phyloP scores from a whole-genome alignment of 2,329 filamentous ascomycete genomes.

The Monosporascus sp. region DNA sequence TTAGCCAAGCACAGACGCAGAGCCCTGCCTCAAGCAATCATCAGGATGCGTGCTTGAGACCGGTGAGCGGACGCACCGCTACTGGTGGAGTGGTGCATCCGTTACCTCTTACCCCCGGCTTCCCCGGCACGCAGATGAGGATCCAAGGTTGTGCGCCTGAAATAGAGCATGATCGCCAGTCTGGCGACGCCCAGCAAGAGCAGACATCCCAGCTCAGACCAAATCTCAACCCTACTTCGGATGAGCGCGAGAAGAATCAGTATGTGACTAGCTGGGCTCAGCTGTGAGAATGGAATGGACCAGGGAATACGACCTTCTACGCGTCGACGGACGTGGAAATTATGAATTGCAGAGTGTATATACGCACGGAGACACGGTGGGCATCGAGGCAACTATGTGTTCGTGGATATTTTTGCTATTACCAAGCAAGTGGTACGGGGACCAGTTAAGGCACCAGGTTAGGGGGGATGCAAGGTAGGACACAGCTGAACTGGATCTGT shows the following conservation, averaged over 20 bases:
- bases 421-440: no score
- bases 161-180: neutral
- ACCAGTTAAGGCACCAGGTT: no score
- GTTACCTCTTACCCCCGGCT: neutral
- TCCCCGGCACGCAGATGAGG: neutral
- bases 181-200: neutral
- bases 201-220: neutral
- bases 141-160: neutral
- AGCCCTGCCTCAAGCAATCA: neutral
- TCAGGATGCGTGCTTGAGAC: neutral
- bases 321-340: no score
- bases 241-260: slow-evolving; percentile 5
- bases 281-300: slow-evolving; percentile 1
- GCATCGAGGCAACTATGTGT: no score
- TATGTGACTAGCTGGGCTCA: slow-evolving; percentile 10
- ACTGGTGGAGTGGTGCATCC: neutral
- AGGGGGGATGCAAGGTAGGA: neutral
- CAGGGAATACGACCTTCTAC: neutral
- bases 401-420: neutral
- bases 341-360: no score
- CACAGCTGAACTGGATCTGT: neutral
- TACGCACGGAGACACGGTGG: no score
- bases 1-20: neutral
- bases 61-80: neutral
- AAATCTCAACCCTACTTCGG: slow-evolving; percentile 7